These are phyloP conservation scores for Pyrrhoderma noxium DNA, from an alignment of 1,284 basidiomycete genomes.

Conservation along the genomic window DNA sequence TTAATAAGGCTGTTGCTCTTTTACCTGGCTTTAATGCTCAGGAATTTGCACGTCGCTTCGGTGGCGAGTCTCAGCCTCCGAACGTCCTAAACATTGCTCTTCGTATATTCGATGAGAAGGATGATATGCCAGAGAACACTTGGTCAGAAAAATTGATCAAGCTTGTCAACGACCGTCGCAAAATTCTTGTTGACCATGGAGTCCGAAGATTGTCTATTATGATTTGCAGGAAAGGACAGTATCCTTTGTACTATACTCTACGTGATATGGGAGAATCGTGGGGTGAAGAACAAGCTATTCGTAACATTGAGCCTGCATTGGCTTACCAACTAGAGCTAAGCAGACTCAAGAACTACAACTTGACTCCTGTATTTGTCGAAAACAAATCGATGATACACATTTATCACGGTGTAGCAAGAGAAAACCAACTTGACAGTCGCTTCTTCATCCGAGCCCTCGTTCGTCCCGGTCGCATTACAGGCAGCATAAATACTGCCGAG, in stretches of 20 bases:
- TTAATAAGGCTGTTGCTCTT: constrained; percentile 59
- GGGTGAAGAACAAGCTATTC: constrained; percentile 94
- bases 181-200: constrained; percentile 64
- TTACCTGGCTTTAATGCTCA: constrained; percentile 65
- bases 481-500: constrained; percentile 87
- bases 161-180: constrained; percentile 68
- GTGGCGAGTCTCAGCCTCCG: constrained; percentile 63
- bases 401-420: constrained; percentile 91
- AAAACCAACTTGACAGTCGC: constrained; percentile 93
- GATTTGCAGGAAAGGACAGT: constrained; percentile 86
- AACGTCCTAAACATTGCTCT: constrained; percentile 94
- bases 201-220: constrained; percentile 91
- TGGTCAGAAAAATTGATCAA: constrained; percentile 73
- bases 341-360: constrained; percentile 94
- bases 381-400: constrained; percentile 89
- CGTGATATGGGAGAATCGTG: constrained; percentile 73
- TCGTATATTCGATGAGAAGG: constrained; percentile 71
- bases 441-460: constrained; percentile 98
- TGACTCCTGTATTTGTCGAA: constrained; percentile 89
- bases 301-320: constrained; percentile 97
- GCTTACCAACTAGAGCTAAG: constrained; percentile 98
- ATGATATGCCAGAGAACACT: constrained; percentile 70
- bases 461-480: constrained; percentile 89
- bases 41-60: constrained; percentile 73
- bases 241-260: constrained; percentile 93